A percentile compares a stretch with the other conserved stretches of the same genome.
phyloP scores from a whole-genome alignment of 2,329 filamentous ascomycete species.

The Diaporthe sp. region DNA sequence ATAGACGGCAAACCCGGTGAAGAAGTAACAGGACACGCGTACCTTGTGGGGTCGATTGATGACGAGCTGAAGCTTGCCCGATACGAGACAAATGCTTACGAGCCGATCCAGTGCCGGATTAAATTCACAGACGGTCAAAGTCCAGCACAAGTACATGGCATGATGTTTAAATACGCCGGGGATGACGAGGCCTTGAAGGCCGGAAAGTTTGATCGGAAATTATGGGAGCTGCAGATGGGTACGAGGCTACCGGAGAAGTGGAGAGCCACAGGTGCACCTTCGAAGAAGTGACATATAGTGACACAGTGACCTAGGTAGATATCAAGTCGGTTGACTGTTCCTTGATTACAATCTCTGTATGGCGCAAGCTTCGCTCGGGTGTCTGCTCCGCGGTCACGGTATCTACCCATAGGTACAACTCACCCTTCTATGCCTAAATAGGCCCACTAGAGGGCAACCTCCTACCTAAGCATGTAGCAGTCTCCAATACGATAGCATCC shows the following conservation, averaged over 20 bases:
- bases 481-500: no score
- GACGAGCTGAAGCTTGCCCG: constrained; percentile 5
- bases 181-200: neutral
- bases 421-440: no score
- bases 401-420: no score
- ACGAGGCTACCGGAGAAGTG: neutral
- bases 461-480: no score
- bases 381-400: no score
- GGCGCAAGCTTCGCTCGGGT: no score
- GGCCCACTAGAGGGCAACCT: no score
- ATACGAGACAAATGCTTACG: neutral
- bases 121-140: neutral
- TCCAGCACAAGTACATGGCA: neutral
- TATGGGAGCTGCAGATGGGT: neutral
- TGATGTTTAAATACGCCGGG: neutral
- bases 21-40: neutral
- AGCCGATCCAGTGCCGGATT: neutral
- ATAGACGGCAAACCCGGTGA: neutral
- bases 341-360: no score
- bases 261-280: neutral
- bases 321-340: no score
- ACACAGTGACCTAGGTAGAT: no score
- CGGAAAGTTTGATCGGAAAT: neutral
- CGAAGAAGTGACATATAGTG: neutral
- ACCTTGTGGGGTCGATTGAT: neutral